These are phyloP conservation scores for Rhizopogon rudus DNA, from an alignment of 768 basidiomycete species.

Conservation along the genomic window DNA sequence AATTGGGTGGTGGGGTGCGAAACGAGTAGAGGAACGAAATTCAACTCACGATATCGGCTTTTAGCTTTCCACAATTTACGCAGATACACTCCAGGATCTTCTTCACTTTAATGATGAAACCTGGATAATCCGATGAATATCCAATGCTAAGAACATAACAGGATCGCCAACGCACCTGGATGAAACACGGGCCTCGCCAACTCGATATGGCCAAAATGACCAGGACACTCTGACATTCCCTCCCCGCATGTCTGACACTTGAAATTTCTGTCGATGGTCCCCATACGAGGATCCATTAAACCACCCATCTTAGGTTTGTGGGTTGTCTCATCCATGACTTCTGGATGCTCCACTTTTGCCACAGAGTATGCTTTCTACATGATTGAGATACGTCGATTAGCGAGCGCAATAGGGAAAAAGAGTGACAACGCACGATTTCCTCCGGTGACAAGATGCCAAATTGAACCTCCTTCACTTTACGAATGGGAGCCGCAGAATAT, in stretches of 20 bases:
- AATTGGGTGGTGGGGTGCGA: constrained; percentile 90
- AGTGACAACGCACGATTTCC: constrained; percentile 69
- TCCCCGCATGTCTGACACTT: constrained; percentile 99
- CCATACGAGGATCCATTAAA: constrained; percentile 97
- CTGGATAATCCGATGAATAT: constrained; percentile 32
- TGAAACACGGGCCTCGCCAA: constrained; percentile 96
- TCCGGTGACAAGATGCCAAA: constrained; percentile 98
- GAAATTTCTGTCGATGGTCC: constrained; percentile 95
- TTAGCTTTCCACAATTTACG: constrained; percentile 96
- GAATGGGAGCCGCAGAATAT: constrained; percentile 89
- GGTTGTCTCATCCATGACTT: constrained; percentile 95
- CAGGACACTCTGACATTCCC: constrained; percentile 99
- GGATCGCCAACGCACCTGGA: constrained; percentile 57
- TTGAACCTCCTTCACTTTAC: constrained; percentile 96
- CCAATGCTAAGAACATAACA: neutral
- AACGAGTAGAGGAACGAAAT: constrained; percentile 83
- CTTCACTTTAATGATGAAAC: constrained; percentile 98
- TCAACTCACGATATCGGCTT: constrained; percentile 94
- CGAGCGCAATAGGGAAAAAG: neutral
- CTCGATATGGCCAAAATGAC: constrained; percentile 99
- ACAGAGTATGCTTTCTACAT: constrained; percentile 96
- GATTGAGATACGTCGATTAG: constrained; percentile 13
- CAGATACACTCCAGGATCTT: constrained; percentile 99
- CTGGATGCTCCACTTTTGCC: constrained; percentile 96
- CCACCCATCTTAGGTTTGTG: constrained; percentile 90